These are phyloP conservation scores for Termitomyces sp. DNA, from an alignment of 768 basidiomycete species.

Conservation along the genomic window DNA sequence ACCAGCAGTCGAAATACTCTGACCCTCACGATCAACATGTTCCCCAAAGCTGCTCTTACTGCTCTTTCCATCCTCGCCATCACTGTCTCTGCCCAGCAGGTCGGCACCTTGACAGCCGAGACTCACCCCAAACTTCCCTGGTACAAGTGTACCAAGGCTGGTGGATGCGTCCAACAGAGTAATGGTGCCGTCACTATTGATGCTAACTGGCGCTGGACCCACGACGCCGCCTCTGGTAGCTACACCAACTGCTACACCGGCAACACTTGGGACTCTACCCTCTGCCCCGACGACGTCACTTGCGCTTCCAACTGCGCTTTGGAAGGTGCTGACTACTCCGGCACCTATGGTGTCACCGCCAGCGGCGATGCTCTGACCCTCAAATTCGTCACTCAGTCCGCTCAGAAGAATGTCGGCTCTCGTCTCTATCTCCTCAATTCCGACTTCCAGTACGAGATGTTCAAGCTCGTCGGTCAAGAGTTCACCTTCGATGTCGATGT, in stretches of 20 bases:
- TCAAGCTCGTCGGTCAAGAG: slow-evolving; percentile 6
- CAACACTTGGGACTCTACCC: slow-evolving; percentile 45
- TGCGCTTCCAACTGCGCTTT: slow-evolving; percentile 39
- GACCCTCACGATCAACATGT: slow-evolving; percentile 21
- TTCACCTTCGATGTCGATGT: slow-evolving; percentile 3
- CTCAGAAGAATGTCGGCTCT: slow-evolving; percentile 33
- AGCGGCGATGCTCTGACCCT: slow-evolving; percentile 36
- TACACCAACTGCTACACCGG: slow-evolving; percentile 50
- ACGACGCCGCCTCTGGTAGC: slow-evolving; percentile 23
- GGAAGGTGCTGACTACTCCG: slow-evolving; percentile 42
- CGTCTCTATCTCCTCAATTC: slow-evolving; percentile 9
- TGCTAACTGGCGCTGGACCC: slow-evolving; percentile 54
- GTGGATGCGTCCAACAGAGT: slow-evolving; percentile 33
- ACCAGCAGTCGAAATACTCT: not conserved
- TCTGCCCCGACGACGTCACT: slow-evolving; percentile 44
- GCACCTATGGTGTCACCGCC: slow-evolving; percentile 49
- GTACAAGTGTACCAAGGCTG: slow-evolving; percentile 38
- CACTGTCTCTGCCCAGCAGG: slow-evolving; percentile 33
- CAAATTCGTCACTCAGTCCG: slow-evolving; percentile 38
- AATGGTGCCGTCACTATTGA: slow-evolving; percentile 41
- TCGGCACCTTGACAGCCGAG: slow-evolving; percentile 39
- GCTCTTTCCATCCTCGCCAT: slow-evolving; percentile 28
- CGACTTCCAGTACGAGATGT: slow-evolving; percentile 8
- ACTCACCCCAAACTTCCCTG: slow-evolving; percentile 25
- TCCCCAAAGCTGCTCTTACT: slow-evolving; percentile 33